Evolutionary conservation across 768 basidiomycete genomes (phyloP), one percentile per base, ranked within the genome.

Genomic region (Auriscalpium microsporum): DNA sequence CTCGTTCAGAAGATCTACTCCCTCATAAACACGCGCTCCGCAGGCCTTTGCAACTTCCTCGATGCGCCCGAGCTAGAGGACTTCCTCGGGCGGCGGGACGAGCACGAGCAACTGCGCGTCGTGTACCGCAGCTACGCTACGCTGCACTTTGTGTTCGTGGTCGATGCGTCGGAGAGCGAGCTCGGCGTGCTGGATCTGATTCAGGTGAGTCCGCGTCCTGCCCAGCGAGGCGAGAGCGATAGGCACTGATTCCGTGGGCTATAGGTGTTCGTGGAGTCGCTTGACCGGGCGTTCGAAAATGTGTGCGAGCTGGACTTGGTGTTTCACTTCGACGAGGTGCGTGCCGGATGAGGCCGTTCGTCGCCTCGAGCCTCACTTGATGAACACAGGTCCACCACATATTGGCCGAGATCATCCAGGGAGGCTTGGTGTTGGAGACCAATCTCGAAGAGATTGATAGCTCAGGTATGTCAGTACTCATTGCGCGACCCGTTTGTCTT

Each of bases 301-400:
- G 96, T 99, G 0, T 98, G 96, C 71, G 96, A 99, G 69, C 76
- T 99, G 46, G 96, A 99, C 69, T 78, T 99, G 11, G 94, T 99
- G 50, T 99, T 98, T 69, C 94, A 97, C 69, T 99, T 97, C 65
- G 96, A 98, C 68, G 94, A 98, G 78, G 94, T 91, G 62, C 35
- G 78, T 61, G 35, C 50, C 10, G 11, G 10, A 44, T 42, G 2
- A 4, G 13, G 13, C 50, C 19, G 33, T 10, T 8, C 35, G 9
- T 35, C 1, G 17, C 45, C 50, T 17, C 13, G n/a, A 46, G 44
- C 50, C 56, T 38, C 37, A 36, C 45, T 10, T n/a, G 13, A 47
- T 36, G 55, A 33, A 53, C 45, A 36, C 54, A 95, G 93, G 94
- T 89, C 4, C 94, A 98, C 65, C 89, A 95, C 62, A 92, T 97